These are phyloP conservation scores for Chaetomium sp. DNA, from an alignment of 2,329 filamentous ascomycete species.

Conservation along the genomic window DNA sequence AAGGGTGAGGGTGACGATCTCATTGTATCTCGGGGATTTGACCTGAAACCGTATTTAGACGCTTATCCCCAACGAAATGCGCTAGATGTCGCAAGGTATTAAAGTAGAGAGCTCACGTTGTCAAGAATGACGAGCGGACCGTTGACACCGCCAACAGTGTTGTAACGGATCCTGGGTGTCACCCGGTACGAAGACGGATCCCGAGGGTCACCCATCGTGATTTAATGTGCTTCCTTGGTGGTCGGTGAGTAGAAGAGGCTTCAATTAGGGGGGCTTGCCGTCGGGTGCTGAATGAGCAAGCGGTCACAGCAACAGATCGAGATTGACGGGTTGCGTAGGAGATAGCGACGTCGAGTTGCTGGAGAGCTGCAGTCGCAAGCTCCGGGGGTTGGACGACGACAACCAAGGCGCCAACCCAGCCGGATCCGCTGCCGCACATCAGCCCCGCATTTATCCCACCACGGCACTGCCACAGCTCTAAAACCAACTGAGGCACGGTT, in stretches of 20 bases:
- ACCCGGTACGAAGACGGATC: constrained; percentile 55
- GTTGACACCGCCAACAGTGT: constrained; percentile 97
- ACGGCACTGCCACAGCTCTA: constrained; percentile 18
- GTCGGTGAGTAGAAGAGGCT: neutral
- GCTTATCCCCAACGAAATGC: constrained; percentile 9
- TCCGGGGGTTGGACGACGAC: constrained; percentile 10
- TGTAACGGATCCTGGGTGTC: constrained; percentile 72
- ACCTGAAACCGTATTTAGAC: constrained; percentile 51
- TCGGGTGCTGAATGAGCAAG: constrained; percentile 16
- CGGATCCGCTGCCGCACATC: constrained; percentile 1
- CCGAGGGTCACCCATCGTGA: constrained; percentile 49
- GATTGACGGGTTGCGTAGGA: constrained; percentile 7
- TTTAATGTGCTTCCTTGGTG: constrained; percentile 4
- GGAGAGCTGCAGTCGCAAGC: constrained; percentile 20
- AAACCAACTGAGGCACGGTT: constrained; percentile 15
- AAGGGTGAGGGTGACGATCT: constrained; percentile 93
- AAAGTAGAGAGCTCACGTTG: constrained; percentile 56
- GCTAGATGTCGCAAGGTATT: neutral
- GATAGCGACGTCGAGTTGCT: constrained; percentile 12
- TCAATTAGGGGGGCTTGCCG: constrained; percentile 6
- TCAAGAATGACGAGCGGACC: constrained; percentile 96
- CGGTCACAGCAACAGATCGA: neutral
- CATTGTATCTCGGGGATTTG: constrained; percentile 96
- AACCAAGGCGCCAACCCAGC: constrained; percentile 10
- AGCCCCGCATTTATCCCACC: constrained; percentile 17